Evolutionary conservation across 768 basidiomycete species (phyloP), one percentile per base, ranked within the genome.

Genomic region (Lyophyllum shimeji): DNA sequence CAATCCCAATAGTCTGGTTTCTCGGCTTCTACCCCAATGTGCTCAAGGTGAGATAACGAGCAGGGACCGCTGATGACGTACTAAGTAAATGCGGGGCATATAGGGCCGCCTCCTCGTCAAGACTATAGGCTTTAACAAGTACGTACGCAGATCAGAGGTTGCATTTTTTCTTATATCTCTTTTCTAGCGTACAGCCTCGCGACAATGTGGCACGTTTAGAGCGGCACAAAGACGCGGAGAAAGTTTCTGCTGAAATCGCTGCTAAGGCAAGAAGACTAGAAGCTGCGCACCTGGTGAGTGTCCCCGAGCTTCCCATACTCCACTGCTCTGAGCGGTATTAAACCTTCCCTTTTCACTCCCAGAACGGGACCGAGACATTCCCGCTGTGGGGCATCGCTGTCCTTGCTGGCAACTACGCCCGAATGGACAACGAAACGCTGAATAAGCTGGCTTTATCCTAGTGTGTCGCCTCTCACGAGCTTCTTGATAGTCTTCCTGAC

Each of bases 1-100:
- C 74, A 20, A 69, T 76, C 43, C 75, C 75, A 18, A 60, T 69
- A 9, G 65, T 71, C 13, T 74, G 9, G 12, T 37, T 37, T 13
- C 3, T 37, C 34, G 15, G 34, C 12, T 37, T 37, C 12, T 37
- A 37, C 34, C 34, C 34, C 15, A 12, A 55, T 11, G 39, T 61
- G 44, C 55, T 50, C 25, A 54, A 52, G 39, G 50, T 59, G 27
- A 65, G 65, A 31, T 29, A 9, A 9, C 29, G 4, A 9, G 9
- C 9, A 29, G 29, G 29, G 29, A 5, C 9, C 9, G 4, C 9
- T 29, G 4, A 29, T 29, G 29, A 29, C 29, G 9, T 29, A 29
- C 29, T 29, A 9, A 29, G 29, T 29, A 9, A 29, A 29, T 9
- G 29, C 29, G 9, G n/a, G n/a, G 29, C 29, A 29, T 29, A 29